Evolutionary conservation across 495 filamentous ascomycete species (phyloP).

Genomic region (Lasiosphaeris hirsuta): DNA sequence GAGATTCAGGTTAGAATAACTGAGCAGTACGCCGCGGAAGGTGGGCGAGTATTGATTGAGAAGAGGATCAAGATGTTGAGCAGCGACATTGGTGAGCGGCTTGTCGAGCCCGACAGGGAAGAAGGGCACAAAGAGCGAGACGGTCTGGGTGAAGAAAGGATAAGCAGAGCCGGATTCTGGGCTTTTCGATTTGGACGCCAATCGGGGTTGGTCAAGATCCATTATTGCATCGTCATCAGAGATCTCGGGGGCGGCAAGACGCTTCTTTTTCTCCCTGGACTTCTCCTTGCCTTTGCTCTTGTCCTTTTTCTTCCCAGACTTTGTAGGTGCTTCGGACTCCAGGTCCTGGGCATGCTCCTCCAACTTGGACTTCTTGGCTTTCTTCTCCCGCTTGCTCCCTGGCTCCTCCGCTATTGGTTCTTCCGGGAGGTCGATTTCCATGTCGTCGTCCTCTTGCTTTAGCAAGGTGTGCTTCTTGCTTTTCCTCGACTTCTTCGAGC

Average conservation of each 20-base stretch:
- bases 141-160: constrained; percentile 47
- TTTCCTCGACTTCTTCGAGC: constrained; percentile 12
- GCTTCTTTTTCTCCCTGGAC: constrained; percentile 17
- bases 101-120: constrained; percentile 44
- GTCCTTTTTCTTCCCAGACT: constrained; percentile 24
- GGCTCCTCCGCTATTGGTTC: too few relatives aligned
- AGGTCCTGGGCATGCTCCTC: constrained; percentile 1
- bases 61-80: constrained; percentile 45
- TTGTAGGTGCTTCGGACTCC: constrained; percentile 5
- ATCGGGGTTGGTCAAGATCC: constrained; percentile 25
- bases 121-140: constrained; percentile 48
- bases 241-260: constrained; percentile 11
- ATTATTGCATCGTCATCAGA: constrained; percentile 21
- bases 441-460: too few relatives aligned
- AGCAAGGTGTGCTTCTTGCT: constrained; percentile 19
- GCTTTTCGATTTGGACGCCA: constrained; percentile 2
- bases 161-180: constrained; percentile 25
- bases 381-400: too few relatives aligned
- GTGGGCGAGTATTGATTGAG: constrained; percentile 45
- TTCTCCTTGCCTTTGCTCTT: constrained; percentile 26
- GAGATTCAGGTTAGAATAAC: constrained; percentile 45
- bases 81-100: constrained; percentile 40
- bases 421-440: not conserved
- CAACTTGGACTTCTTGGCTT: constrained; percentile 25
- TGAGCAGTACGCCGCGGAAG: constrained; percentile 43